Evolutionary conservation across 139 green algal genomes (phyloP), one percentile per base, ranked within the genome.

Genomic region (Gonium pectorale): DNA sequence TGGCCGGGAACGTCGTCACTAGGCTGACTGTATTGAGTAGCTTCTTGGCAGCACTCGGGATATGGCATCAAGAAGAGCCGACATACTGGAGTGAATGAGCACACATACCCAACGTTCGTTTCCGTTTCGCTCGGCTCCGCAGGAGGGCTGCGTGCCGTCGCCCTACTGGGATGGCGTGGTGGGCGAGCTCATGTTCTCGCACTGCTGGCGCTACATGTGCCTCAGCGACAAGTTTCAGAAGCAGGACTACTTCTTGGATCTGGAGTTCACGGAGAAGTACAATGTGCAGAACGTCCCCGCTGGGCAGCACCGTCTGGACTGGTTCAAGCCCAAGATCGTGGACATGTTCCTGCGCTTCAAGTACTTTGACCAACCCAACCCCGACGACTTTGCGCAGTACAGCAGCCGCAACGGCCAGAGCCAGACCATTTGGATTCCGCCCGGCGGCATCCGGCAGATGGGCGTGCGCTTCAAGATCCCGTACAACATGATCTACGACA

Each of bases 151-250:
- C 79, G 35, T 85, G 26, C 79, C 79, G 9, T 67, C 49, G 35
- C 79, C 79, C 26, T 85, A 85, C 63, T 85, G 63, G 63, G 79
- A 85, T n/a, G 64, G 46, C 64, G 79, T 35, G 64, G 77, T 67
- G 64, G 64, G 64, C 64, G 79, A 85, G 79, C 79, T 85, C 3
- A 85, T 85, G 79, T 78, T 63, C 21, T 68, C 46, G 26, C 79
- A 85, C 51, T 85, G 79, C 79, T 85, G 79, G 79, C 79, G 79
- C 64, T 77, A 77, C 46, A 15, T 60, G 40, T 85, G 79, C 79
- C 79, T 85, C 44, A n/a, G 27, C 26, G n/a, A 29, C 31, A 27
- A 21, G 15, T 84, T 84, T 35, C 62, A 84, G 63, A 84, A 84
- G 78, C 56, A 84, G 43, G 79, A 85, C 64, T 85, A 85, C 49